Conservation (phyloP, 1,284 basidiomycete genomes). For the Lignosus rhinocerotis region DNA sequence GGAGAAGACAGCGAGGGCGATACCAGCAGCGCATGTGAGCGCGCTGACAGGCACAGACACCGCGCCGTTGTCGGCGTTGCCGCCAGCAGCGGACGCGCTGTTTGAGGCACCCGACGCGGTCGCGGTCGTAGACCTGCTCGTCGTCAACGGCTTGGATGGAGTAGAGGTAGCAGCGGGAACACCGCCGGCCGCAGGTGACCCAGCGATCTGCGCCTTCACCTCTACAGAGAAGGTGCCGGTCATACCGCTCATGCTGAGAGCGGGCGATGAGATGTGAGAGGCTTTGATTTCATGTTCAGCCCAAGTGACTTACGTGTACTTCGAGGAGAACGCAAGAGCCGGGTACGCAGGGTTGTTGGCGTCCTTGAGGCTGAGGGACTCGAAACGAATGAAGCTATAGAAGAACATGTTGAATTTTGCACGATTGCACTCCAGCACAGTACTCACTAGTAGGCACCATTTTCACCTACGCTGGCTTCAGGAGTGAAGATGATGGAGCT, state of each 20-base stretch:
- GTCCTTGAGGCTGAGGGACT: constrained; percentile 58
- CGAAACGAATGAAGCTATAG: constrained; percentile 71
- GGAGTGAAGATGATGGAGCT: constrained; percentile 58
- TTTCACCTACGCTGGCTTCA: constrained; percentile 60
- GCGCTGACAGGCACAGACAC: constrained; percentile 25
- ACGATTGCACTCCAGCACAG: no score
- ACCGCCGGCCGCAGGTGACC: constrained; percentile 19
- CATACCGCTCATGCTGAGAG: constrained; percentile 58
- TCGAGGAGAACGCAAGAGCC: constrained; percentile 78
- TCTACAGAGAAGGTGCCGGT: constrained; percentile 59
- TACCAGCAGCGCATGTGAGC: constrained; percentile 29
- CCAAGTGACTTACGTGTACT: constrained; percentile 58
- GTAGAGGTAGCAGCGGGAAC: constrained; percentile 14
- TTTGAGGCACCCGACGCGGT: constrained; percentile 22
- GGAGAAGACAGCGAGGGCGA: constrained; percentile 30
- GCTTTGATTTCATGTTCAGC: neutral
- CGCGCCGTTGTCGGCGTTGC: constrained; percentile 31
- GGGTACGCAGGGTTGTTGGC: constrained; percentile 51
- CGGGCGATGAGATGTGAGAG: neutral
- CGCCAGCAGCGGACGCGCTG: constrained; percentile 20
- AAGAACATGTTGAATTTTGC: neutral
- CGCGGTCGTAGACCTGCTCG: constrained; percentile 11
- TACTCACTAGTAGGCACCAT: constrained; percentile 60
- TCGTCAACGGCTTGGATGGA: constrained; percentile 11
- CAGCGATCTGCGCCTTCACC: constrained; percentile 56